Evolutionary conservation across 176 grass and related monocot species (phyloP).

Genomic region (Panicum miliaceum): DNA sequence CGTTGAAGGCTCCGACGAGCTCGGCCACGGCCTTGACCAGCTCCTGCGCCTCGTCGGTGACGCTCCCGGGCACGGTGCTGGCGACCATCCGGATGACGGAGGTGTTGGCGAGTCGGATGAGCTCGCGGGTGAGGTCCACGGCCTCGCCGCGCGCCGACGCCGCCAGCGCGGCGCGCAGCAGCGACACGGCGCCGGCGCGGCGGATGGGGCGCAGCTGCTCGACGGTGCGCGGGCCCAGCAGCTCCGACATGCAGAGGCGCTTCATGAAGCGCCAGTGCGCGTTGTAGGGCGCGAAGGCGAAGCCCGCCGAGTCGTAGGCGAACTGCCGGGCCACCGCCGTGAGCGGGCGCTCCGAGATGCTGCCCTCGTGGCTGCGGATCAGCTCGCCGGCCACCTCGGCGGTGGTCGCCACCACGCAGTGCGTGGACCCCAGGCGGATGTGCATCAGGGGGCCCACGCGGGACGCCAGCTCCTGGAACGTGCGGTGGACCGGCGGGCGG

Average conservation of each 20-base stretch:
- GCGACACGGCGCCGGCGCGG: slow-evolving; percentile 34
- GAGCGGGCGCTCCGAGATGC: slow-evolving; percentile 67
- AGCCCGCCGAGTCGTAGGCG: slow-evolving; percentile 57
- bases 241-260: slow-evolving; percentile 73
- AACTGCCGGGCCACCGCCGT: slow-evolving; percentile 52
- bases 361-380: slow-evolving; percentile 50
- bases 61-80: slow-evolving; percentile 41
- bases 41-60: slow-evolving; percentile 50
- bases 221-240: slow-evolving; percentile 70
- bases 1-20: slow-evolving; percentile 65
- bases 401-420: slow-evolving; percentile 56
- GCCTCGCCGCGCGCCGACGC: not conserved
- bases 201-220: slow-evolving; percentile 63
- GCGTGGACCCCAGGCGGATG: slow-evolving; percentile 53
- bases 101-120: slow-evolving; percentile 61
- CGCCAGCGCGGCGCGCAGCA: slow-evolving; percentile 15
- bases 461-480: slow-evolving; percentile 47
- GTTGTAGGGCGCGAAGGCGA: slow-evolving; percentile 71
- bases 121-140: slow-evolving; percentile 55
- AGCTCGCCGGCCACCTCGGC: slow-evolving; percentile 49
- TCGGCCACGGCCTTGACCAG: slow-evolving; percentile 67
- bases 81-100: slow-evolving; percentile 59
- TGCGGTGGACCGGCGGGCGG: slow-evolving; percentile 56
- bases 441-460: slow-evolving; percentile 52
- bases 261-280: slow-evolving; percentile 84